Base-by-base conservation (phyloP, 768 basidiomycete genomes). In the Hortiboletus campestris region DNA sequence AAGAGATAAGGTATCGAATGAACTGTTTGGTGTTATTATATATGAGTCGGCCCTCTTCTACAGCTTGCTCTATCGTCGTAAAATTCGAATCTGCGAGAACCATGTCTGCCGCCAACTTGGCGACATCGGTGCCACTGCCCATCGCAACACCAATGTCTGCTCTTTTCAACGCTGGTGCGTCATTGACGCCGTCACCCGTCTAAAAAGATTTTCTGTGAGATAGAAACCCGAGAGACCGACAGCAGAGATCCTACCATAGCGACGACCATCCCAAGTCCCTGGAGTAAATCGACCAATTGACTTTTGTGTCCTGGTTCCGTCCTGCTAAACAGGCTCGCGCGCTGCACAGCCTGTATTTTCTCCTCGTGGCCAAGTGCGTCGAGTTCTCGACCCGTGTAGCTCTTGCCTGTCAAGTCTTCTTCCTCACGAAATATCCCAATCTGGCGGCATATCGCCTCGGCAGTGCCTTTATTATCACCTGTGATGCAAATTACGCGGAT, bases 1-100 rank as follows among this genome's bases (percentile, higher is more conserved):
- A 94, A 31, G 94, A 97, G 74, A 92, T 98, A 68, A 99, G 87
- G 77, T 98, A 99, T 65, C 96, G 89, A 73, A 99, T 98, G 74
- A 99, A 99, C 71, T 98, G 96, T 76, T 99, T 99, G 43, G 95
- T 98, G 75, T 99, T 99, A 76, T 98, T 98, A 75, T 98, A 98
- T 67, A 98, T 99, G 55, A 96, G 80, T 73, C 96, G 80, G 63
- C 96, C 96, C 76, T 99, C 96, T 72, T 98, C 96, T 43, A 99
- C 94, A 9, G 96, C 96, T 63, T 85, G 79, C 72, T 97, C 95
- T 73, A 99, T 98, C 8, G 94, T 95, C 12, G 94, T 88, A 73
- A 99, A 99, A 78, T 98, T 98, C 46, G 94, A 94, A 71, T 96
- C 94, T 6, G 92, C 90, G 48, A 95, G 83, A 31, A 99, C 94